Evolutionary conservation across 1,284 basidiomycete genomes (phyloP).

Genomic region (Limonomyces culmigenus): DNA sequence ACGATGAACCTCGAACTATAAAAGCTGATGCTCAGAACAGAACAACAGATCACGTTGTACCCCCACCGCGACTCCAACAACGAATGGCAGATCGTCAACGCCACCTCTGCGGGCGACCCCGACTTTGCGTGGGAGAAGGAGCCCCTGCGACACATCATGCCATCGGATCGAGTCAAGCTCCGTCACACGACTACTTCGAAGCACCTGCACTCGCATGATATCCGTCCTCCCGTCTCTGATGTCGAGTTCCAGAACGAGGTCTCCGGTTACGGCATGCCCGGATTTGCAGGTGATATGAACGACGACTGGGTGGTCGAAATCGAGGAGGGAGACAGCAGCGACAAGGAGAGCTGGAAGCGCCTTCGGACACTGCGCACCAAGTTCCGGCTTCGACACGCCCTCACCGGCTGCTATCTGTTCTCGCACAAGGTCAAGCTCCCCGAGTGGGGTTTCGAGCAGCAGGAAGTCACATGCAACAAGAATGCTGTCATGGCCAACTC

Average conservation of each 20-base stretch:
- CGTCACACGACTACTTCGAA: slow-evolving; percentile 73
- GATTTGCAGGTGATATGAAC: slow-evolving; percentile 80
- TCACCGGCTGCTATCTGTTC: slow-evolving; percentile 93
- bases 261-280: slow-evolving; percentile 81
- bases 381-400: slow-evolving; percentile 73
- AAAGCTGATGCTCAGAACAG: slow-evolving; percentile 18
- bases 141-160: slow-evolving; percentile 47
- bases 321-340: slow-evolving; percentile 34
- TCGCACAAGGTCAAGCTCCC: slow-evolving; percentile 96
- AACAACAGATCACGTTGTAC: slow-evolving; percentile 97
- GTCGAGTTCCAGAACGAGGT: slow-evolving; percentile 99
- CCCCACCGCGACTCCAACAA: slow-evolving; percentile 93
- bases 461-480: slow-evolving; percentile 97
- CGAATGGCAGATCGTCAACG: slow-evolving; percentile 71
- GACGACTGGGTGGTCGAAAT: slow-evolving; percentile 96
- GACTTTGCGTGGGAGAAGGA: slow-evolving; percentile 37
- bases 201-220: slow-evolving; percentile 87
- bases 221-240: slow-evolving; percentile 90
- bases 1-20: neutral
- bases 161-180: slow-evolving; percentile 67
- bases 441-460: slow-evolving; percentile 96
- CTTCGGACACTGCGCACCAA: slow-evolving; percentile 70
- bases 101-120: slow-evolving; percentile 30
- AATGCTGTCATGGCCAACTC: slow-evolving; percentile 85
- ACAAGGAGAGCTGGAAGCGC: slow-evolving; percentile 52